Percentiles rank a stretch among this genome's conserved stretches.
These are phyloP conservation scores for Phaeosphaeriaceae sp. DNA, from an alignment of 2,329 filamentous ascomycete species.

Conservation along the genomic window DNA sequence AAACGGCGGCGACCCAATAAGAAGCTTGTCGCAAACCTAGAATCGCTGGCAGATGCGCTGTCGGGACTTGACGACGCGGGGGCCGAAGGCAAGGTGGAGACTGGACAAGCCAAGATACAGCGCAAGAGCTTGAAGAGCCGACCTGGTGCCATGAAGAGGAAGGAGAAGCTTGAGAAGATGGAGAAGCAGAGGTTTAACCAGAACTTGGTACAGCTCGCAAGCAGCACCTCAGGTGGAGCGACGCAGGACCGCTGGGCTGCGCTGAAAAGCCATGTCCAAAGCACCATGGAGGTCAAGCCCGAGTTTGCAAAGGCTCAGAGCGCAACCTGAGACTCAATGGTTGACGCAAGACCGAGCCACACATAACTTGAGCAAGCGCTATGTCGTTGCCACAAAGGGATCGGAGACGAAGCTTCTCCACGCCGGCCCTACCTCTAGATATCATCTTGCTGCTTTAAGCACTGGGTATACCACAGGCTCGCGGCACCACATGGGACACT, in stretches of 20 bases:
- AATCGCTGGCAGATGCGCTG: constrained; percentile 80
- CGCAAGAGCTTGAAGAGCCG: constrained; percentile 72
- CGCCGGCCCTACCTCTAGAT: no score
- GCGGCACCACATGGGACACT: background rate
- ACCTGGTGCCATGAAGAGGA: constrained; percentile 82
- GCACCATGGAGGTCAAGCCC: constrained; percentile 88
- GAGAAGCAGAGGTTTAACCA: constrained; percentile 86
- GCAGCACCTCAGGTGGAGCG: constrained; percentile 21
- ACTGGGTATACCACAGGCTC: background rate
- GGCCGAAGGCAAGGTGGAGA: constrained; percentile 36
- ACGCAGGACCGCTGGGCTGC: constrained; percentile 72
- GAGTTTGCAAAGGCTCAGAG: constrained; percentile 63
- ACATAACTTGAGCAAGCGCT: background rate
- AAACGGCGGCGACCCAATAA: constrained; percentile 75
- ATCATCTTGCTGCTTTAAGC: background rate
- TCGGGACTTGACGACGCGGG: constrained; percentile 64
- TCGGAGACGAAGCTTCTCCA: background rate
- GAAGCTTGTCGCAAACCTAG: constrained; percentile 79
- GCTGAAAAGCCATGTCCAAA: constrained; percentile 81
- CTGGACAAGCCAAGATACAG: constrained; percentile 69
- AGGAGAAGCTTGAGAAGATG: constrained; percentile 77
- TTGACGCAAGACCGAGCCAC: background rate
- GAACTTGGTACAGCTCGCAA: constrained; percentile 80
- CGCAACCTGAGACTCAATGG: constrained; percentile 1
- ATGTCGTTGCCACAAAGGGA: background rate